Base-by-base conservation (phyloP, 371 early-diverging fungal species). In the Chytridium lagenaria region DNA sequence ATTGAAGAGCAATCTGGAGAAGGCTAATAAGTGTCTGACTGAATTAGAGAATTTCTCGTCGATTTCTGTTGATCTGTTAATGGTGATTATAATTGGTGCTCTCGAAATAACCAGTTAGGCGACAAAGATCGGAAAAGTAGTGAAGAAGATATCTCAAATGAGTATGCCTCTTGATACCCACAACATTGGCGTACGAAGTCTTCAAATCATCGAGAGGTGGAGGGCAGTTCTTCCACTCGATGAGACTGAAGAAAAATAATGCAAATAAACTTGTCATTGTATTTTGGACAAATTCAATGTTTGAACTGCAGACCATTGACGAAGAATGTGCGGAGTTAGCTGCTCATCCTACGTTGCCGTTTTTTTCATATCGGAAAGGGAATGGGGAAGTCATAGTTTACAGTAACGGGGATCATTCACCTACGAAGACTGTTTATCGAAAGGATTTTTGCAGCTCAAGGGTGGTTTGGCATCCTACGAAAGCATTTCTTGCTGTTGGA, bases 101-200 rank as follows among this genome's bases (percentile, higher is more conserved):
- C 31, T 28, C 23, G 7, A 23, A 26, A 12, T 23, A 33, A 36
- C 16, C 61, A 36, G 3, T 61, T 66, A 75, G 75, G 57, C 26
- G n/a, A 75, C 75, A 5, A 70, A 70, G 59, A 75, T 75, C 49
- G 75, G 75, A 33, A 70, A 70, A 57, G 71, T 75, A 0, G 67
- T 75, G 52, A 64, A 67, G 38, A 61, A 70, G 50, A 70, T 75
- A 19, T 70, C 75, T 28, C 50, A 55, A 40, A 64, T 75, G 67
- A 26, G 10, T 12, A 19, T 75, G 3, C n/a, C 36, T 3, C 40
- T 67, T 37, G 75, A 75, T 49, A 49, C 40, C 22, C 67, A 26
- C 50, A 70, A 75, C 37, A 38, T 75, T 22, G 34, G 55, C 0
- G 67, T 37, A 26, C 34, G 75, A 30, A 57, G 67, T n/a, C 50